A percentile compares a stretch with the other conserved stretches of the same genome.
These are phyloP conservation scores for Arachis hypogaea DNA, from an alignment of 306 rosid genomes.

Conservation along the genomic window DNA sequence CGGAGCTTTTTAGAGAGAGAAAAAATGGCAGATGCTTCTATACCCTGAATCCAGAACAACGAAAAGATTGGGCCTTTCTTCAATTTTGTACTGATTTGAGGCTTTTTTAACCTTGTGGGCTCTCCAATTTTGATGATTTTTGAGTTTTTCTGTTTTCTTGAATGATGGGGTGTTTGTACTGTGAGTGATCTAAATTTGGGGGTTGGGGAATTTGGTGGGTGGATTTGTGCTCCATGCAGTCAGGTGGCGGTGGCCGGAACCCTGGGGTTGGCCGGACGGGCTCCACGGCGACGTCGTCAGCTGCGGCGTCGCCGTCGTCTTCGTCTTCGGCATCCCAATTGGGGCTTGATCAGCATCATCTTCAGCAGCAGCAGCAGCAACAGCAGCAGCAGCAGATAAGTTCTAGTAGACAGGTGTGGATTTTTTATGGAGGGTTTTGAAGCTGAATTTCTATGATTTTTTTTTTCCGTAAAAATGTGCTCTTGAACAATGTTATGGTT, in stretches of 20 bases:
- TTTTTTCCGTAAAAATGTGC: constrained; percentile 27
- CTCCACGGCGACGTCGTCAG: constrained; percentile 71
- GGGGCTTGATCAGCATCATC: constrained; percentile 69
- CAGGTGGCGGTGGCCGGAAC: constrained; percentile 76
- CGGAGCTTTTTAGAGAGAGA: constrained; percentile 33
- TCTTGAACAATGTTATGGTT: constrained; percentile 6
- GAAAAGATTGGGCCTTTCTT: constrained; percentile 39
- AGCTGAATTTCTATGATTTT: constrained; percentile 35
- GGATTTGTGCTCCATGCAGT: constrained; percentile 65
- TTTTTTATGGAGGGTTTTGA: constrained; percentile 35
- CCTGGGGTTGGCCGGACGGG: constrained; percentile 74
- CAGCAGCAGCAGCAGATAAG: constrained; percentile 77
- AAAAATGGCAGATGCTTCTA: constrained; percentile 25
- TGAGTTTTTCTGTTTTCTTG: not conserved
- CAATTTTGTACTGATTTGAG: constrained; percentile 54
- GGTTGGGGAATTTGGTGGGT: not conserved
- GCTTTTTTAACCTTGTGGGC: constrained; percentile 39
- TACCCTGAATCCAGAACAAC: constrained; percentile 52
- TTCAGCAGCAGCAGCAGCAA: constrained; percentile 80
- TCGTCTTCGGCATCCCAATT: constrained; percentile 93
- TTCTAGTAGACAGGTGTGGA: constrained; percentile 90
- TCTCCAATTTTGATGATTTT: constrained; percentile 22
- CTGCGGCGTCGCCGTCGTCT: constrained; percentile 93
- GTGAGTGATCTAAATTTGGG: constrained; percentile 46
- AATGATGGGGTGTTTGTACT: constrained; percentile 20